Evolutionary conservation across 2,329 filamentous ascomycete genomes (phyloP).

Genomic region (Stagonosporopsis chrysanthemi): DNA sequence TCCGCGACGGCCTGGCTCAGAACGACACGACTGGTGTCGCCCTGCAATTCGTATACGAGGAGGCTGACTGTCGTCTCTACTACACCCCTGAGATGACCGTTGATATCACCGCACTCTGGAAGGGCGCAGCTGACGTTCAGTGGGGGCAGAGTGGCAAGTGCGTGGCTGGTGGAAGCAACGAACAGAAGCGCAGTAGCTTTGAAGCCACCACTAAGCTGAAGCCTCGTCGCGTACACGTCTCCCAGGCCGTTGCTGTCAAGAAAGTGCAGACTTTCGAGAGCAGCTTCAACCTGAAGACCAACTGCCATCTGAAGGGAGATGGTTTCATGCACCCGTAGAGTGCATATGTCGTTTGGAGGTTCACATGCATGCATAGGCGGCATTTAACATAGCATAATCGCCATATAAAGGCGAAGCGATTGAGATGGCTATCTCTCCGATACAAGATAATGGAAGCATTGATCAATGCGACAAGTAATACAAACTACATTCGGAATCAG

Average conservation of each 20-base stretch:
- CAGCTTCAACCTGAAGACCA: conserved; percentile 41
- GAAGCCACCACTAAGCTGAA: conserved; percentile 38
- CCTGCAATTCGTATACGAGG: conserved; percentile 51
- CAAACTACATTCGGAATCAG: conserved; percentile 9
- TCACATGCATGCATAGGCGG: conserved; percentile 8
- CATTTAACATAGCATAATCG: conserved; percentile 13
- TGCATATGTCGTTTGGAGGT: conserved; percentile 3
- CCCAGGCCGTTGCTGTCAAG: conserved; percentile 27
- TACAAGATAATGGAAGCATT: conserved; percentile 10
- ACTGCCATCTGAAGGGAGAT: conserved; percentile 36
- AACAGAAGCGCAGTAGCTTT: conserved; percentile 28
- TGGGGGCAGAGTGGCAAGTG: conserved; percentile 46
- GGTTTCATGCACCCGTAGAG: conserved; percentile 48
- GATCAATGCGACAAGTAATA: conserved; percentile 11
- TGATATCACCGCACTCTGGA: conserved; percentile 49
- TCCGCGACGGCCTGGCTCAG: conserved; percentile 44
- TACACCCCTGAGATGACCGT: conserved; percentile 53
- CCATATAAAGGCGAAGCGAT: conserved; percentile 8
- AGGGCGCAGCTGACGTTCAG: conserved; percentile 47
- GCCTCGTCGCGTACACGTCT: conserved; percentile 25
- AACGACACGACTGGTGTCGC: conserved; percentile 44
- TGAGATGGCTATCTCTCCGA: conserved; percentile 2
- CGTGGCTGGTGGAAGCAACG: conserved; percentile 32
- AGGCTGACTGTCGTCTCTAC: conserved; percentile 51
- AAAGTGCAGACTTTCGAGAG: conserved; percentile 36